Percentiles rank a stretch among this genome's conserved stretches.
Evolutionary conservation across 108 stramenopile genomes (phyloP).

Genomic region (Cylindrotheca closterium): DNA sequence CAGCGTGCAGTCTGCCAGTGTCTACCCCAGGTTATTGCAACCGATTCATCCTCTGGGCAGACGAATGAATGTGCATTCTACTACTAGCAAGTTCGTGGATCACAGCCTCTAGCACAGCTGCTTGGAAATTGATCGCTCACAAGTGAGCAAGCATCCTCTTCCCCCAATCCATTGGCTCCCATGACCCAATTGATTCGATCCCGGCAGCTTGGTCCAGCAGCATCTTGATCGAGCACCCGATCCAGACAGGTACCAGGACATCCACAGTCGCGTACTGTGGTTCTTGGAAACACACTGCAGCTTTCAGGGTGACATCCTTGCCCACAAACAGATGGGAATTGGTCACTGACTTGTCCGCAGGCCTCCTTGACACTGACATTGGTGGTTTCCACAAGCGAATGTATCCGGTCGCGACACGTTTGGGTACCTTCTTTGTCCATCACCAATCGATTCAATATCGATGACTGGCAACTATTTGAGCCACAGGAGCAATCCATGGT

Average conservation of each 20-base stretch:
- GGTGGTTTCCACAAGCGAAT: not conserved
- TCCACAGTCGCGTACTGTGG: not conserved
- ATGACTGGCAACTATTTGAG: too few relatives aligned
- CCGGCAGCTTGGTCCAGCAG: not conserved
- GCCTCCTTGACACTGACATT: not conserved
- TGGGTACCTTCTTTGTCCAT: too few relatives aligned
- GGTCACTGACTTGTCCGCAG: too few relatives aligned
- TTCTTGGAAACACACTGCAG: not conserved
- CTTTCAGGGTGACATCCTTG: not conserved
- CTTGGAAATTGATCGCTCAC: constrained; percentile 2
- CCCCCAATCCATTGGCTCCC: not conserved
- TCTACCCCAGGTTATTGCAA: not conserved
- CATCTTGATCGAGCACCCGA: not conserved
- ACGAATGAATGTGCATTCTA: not conserved
- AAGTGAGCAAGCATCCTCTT: not conserved
- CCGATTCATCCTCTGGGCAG: not conserved
- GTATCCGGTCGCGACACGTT: too few relatives aligned
- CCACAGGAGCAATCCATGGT: too few relatives aligned
- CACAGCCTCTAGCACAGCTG: not conserved
- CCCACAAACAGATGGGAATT: too few relatives aligned
- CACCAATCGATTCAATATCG: too few relatives aligned
- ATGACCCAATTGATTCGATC: constrained; percentile 12
- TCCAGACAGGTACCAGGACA: not conserved
- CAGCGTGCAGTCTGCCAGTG: too few relatives aligned
- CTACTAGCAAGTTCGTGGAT: not conserved